Percentiles rank a stretch among this genome's conserved stretches.
These are phyloP conservation scores for Boletus barrowsii DNA, from an alignment of 768 basidiomycete species.

Conservation along the genomic window DNA sequence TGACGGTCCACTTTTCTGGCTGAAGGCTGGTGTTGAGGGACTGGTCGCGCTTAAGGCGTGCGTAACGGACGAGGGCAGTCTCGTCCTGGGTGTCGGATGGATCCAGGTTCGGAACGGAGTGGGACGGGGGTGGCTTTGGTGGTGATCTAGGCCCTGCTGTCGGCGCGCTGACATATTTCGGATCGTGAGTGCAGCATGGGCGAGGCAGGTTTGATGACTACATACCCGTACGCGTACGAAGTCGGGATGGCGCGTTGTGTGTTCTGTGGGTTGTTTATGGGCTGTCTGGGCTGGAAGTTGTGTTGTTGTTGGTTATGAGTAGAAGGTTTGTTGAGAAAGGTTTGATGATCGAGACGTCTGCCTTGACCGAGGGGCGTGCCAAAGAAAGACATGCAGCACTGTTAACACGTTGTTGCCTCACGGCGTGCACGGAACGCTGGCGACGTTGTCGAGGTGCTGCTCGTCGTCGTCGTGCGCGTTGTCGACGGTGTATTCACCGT, in stretches of 20 bases:
- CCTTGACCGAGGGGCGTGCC: slow-evolving; percentile 80
- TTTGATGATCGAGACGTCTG: slow-evolving; percentile 79
- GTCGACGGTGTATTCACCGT: background rate
- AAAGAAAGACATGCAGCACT: slow-evolving; percentile 75
- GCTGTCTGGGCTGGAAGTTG: slow-evolving; percentile 24
- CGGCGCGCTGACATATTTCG: slow-evolving; percentile 45
- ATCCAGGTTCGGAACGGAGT: slow-evolving; percentile 32
- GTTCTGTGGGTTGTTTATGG: slow-evolving; percentile 26
- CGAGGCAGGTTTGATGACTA: slow-evolving; percentile 5
- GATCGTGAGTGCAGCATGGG: slow-evolving; percentile 16
- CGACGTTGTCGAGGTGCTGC: slow-evolving; percentile 1
- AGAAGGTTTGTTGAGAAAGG: slow-evolving; percentile 63
- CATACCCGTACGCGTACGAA: slow-evolving; percentile 73
- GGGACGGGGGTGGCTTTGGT: slow-evolving; percentile 42
- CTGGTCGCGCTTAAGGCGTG: slow-evolving; percentile 46
- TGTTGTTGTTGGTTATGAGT: slow-evolving; percentile 32
- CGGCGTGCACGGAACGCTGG: background rate
- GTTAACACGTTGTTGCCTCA: slow-evolving; percentile 20
- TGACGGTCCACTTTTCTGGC: slow-evolving; percentile 70
- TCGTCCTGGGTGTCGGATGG: slow-evolving; percentile 46
- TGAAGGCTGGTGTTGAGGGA: slow-evolving; percentile 33
- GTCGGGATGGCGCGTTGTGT: slow-evolving; percentile 45
- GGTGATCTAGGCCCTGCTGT: slow-evolving; percentile 57
- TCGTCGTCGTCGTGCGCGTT: slow-evolving; percentile 14
- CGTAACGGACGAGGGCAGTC: slow-evolving; percentile 45